These are phyloP conservation scores for Schizosaccharomyces octosporus DNA, from an alignment of 805 yeast genomes.

Conservation along the genomic window DNA sequence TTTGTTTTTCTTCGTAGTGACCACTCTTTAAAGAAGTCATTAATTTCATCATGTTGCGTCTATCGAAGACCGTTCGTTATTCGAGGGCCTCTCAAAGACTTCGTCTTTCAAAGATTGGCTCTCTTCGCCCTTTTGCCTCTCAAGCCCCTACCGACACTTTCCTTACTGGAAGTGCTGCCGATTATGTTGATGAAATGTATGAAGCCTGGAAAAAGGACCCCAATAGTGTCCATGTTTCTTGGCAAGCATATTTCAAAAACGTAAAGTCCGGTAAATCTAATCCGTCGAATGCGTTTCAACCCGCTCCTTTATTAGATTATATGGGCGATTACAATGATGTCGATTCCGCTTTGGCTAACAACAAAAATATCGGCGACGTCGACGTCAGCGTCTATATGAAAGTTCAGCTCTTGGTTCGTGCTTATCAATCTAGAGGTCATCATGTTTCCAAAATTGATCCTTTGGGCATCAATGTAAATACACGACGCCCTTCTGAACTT, in stretches of 20 bases:
- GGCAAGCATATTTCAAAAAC: constrained; percentile 82
- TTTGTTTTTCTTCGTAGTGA: no score
- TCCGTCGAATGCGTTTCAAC: constrained; percentile 50
- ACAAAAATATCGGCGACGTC: constrained; percentile 32
- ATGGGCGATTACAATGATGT: background rate
- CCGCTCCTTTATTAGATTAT: constrained; percentile 57
- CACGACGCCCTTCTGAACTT: constrained; percentile 47
- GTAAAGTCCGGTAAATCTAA: constrained; percentile 47
- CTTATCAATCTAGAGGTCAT: constrained; percentile 97
- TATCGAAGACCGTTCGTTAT: no score
- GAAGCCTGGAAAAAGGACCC: constrained; percentile 86
- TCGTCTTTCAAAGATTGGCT: no score
- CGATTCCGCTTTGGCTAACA: constrained; percentile 23
- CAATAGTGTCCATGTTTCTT: constrained; percentile 69
- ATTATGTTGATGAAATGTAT: constrained; percentile 94
- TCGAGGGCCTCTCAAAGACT: no score
- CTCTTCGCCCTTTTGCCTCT: background rate
- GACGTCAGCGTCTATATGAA: constrained; percentile 73
- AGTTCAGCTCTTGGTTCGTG: constrained; percentile 88
- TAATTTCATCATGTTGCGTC: no score
- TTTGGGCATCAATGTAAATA: constrained; percentile 38
- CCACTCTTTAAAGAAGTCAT: no score
- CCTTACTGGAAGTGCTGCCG: constrained; percentile 61
- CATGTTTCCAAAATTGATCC: constrained; percentile 90
- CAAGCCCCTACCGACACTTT: constrained; percentile 32